These are phyloP conservation scores for Oemleria cerasiformis DNA, from an alignment of 306 rosid genomes.

Conservation along the genomic window DNA sequence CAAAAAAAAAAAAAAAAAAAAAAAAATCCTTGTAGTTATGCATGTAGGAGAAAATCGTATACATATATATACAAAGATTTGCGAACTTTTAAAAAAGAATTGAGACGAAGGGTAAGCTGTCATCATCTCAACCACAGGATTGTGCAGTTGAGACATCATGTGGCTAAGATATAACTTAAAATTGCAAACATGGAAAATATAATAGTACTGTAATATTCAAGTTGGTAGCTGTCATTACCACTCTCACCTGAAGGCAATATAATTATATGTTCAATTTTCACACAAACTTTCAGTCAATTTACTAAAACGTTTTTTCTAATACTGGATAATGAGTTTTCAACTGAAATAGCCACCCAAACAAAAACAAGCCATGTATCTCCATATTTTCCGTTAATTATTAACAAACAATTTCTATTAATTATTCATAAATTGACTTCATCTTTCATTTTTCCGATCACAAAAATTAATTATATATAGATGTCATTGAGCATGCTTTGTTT, in stretches of 20 bases:
- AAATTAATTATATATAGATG: background rate
- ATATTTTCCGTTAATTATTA: background rate
- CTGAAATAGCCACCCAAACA: background rate
- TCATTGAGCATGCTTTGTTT: background rate
- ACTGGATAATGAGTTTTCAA: slow-evolving; percentile 10
- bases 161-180: background rate
- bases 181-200: slow-evolving; percentile 13
- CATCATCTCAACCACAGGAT: background rate
- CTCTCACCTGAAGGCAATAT: slow-evolving; percentile 23
- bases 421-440: background rate
- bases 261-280: slow-evolving; percentile 8
- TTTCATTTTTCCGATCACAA: background rate
- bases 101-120: slow-evolving; percentile 23
- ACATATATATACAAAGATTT: background rate
- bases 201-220: background rate
- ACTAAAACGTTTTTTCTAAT: background rate
- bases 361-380: background rate
- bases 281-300: background rate
- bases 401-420: background rate
- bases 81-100: background rate
- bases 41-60: background rate
- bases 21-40: too few species aligned
- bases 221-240: slow-evolving; percentile 38
- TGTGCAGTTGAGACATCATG: slow-evolving; percentile 17
- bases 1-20: too few species aligned